Evolutionary conservation across 805 yeast genomes (phyloP), one percentile per base, ranked within the genome.

Genomic region (Starmera amethionina): DNA sequence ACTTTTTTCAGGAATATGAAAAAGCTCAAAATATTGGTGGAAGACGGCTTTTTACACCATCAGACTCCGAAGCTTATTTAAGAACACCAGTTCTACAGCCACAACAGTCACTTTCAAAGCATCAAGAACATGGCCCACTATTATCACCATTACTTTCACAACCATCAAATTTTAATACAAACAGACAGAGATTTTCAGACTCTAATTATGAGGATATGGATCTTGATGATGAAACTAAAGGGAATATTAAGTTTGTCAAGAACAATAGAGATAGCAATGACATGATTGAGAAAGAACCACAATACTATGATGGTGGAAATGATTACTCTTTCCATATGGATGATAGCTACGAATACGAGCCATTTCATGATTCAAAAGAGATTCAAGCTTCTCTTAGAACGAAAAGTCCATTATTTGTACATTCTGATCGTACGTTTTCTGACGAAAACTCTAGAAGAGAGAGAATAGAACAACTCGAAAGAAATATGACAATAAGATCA

Each of bases 191-290:
- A 34, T 34, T 36, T 38, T 32, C 43, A 14, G 54, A 43, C 34
- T 49, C 47, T 11, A 41, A 40, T 32, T 57, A 52, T 39, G 57
- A 52, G n/a, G 61, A 62, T 42, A 51, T 56, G 52, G 67, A 58
- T 30, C 54, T 58, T 32, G 59, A 57, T 22, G 59, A 52, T 27
- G 58, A 49, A 16, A 50, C 51, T 8, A 42, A 39, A 30, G 50
- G 54, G 25, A 38, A 39, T 6, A 49, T 53, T 5, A 41, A 41
- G 22, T 33, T 40, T 11, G 41, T 48, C 10, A 46, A 51, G 39
- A 36, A 42, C 8, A 16, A 32, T 29, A n/a, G 32, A 16, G 36
- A 50, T 9, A 44, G 41, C 12, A 40, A 41, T 10, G 47, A 40
- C 13, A 43, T 40, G 2, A 37, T 42, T 15, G 39, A 46, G 37